Evolutionary conservation across 192 early-diverging fungal species (phyloP), one percentile per base, ranked within the genome.

Genomic region (Allomyces macrogynus): DNA sequence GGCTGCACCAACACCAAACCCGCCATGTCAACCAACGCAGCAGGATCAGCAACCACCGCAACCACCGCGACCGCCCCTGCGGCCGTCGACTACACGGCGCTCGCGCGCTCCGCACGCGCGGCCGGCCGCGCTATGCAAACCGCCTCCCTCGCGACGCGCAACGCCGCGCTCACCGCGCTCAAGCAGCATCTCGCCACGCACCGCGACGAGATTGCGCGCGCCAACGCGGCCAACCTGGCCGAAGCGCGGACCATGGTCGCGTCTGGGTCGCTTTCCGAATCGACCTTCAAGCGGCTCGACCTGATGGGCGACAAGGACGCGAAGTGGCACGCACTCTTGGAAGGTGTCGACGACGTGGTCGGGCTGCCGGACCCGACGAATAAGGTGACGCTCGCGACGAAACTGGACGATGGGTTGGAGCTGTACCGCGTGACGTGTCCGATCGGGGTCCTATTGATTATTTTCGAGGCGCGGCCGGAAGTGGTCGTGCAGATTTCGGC

Each of bases 381-480:
- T 62, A 70, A 87, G 64, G 83, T 93, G 16, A 84, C 86, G 0
- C 67, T 87, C 54, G 88, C 91, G 11, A 84, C 79, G 24, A 76
- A 81, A 63, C 76, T 99, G 43, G 93, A 94, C 73, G 70, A 80
- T 23, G 88, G 80, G 49, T 81, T 99, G 62, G 87, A 92, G 62
- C 73, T 99, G 40, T 99, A 90, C 76, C 80, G 90, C 12, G 89
- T 99, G 8, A 84, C 84, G 0, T 89, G 87, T 62, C 93, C 96
- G 40, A 90, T 99, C 18, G 96, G 96, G 23, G 92, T 95, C 18
- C 78, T 95, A 27, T 76, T 99, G 74, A 91, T 94, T 60, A 99
- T 99, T 62, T 99, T 99, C 66, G 96, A 99, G 78, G 91, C 96
- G 20, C 83, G 96, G 23, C 96, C 96, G 25, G 96, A 99, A 74